Evolutionary conservation across 2,329 filamentous ascomycete species (phyloP), one percentile per base, ranked within the genome.

Genomic region (Aphanoascus verrucosus): DNA sequence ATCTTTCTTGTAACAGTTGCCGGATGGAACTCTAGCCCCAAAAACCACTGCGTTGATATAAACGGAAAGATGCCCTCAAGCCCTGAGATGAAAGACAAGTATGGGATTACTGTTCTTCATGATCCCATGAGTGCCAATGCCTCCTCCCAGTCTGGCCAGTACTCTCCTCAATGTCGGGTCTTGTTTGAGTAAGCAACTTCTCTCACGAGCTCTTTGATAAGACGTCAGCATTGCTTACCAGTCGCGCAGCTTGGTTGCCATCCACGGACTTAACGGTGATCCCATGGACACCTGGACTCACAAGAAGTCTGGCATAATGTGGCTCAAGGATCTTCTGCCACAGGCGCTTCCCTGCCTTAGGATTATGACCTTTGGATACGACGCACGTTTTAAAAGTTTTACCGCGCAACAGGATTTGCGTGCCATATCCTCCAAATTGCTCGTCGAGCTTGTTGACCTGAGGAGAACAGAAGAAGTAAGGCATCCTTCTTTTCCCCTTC

Each of bases 241-340:
- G 23, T 3, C 3, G 7, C 3, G 7, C 23, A 70, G 67, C 55
- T 62, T 71, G 52, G 65, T 70, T 50, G 64, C 64, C 35, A 60
- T 71, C 20, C 67, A 71, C 57, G 66, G 65, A n/a, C 59, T 70
- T 23, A 56, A 60, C 42, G 67, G 65, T 54, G 61, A 62, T 49
- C 58, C 49, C 3, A 23, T 61, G 23, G 58, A 62, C 15, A 62
- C 64, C 15, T 69, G 66, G 67, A 67, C 65, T 23, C 61, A 67
- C 44, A 44, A 56, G 15, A 46, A 50, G 19, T 62, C 61, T 8
- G 56, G 59, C 15, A 56, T 62, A 3, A 55, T 64, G 8, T 69
- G 67, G 67, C 57, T 68, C 14, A 57, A 60, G 55, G 65, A 68
- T 50, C 53, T 68, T n/a, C 57, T 66, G 37, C 65, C 63, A 38